Evolutionary conservation across 2,329 filamentous ascomycete species (phyloP), one percentile per base, ranked within the genome.

Genomic region (Botrytis paeoniae): DNA sequence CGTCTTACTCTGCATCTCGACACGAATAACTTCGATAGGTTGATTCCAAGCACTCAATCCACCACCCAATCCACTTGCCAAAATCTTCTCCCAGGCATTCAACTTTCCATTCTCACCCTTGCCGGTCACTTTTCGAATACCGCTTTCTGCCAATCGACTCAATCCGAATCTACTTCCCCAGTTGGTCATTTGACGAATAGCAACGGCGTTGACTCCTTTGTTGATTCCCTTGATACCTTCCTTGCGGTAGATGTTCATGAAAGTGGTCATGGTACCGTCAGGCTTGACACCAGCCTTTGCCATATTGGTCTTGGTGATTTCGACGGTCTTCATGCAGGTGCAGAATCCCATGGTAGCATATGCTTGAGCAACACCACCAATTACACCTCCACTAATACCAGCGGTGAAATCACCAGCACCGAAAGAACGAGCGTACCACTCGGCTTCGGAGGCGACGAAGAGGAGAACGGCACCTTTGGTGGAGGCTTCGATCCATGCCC

Each of bases 281-380:
- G 94, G 93, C 86, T 94, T 93, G 78, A 91, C 89, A 79, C 96
- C 96, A 61, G 90, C 78, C 48, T 93, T 91, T 22, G 93, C 94
- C 81, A 96, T 87, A 89, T 98, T 98, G 88, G 96, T 92, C 86
- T 98, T 97, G 82, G 96, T 99, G 85, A 99, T 99, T 85, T 99
- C 96, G 78, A 98, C 96, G 76, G 96, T 99, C 91, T 99, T 99
- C 96, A 99, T 99, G 89, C 96, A 99, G 75, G 96, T 99, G 86
- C 96, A 99, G 91, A 99, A 99, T 79, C 96, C 96, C 95, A 99
- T 99, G 83, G 96, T 99, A 78, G 96, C 96, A 83, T 99, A 99
- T 74, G 96, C 96, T 86, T 99, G 96, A 64, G 95, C 96, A 74
- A 99, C 91, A 88, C 96, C 96, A 82, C 96, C 96, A 35, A 91